phyloP scores from a whole-genome alignment of 306 rosid species.

The Hippophae gyantsensis region DNA sequence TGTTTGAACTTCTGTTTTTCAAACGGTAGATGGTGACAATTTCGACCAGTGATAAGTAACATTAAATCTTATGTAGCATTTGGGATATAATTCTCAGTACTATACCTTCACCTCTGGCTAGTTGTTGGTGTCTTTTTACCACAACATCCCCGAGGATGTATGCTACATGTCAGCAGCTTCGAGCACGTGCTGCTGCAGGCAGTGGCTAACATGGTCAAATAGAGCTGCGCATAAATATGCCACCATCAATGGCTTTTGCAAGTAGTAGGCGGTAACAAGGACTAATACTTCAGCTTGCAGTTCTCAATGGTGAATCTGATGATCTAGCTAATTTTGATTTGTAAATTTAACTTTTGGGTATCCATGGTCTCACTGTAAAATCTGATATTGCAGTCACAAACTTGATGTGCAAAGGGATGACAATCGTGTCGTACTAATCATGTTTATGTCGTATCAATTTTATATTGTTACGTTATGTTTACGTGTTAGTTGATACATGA shows the following conservation, averaged over 20 bases:
- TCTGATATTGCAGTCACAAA: background rate
- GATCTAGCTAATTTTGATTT: constrained; percentile 19
- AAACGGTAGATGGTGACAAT: background rate
- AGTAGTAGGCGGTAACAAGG: constrained; percentile 28
- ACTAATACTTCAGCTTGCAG: constrained; percentile 26
- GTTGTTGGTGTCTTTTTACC: constrained; percentile 29
- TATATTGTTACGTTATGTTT: no score
- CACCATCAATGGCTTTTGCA: constrained; percentile 25
- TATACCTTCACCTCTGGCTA: constrained; percentile 21
- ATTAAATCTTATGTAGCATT: background rate
- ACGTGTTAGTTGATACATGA: no score
- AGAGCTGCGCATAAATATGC: constrained; percentile 25
- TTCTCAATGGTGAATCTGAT: constrained; percentile 28
- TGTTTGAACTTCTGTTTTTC: background rate
- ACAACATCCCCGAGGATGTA: constrained; percentile 27
- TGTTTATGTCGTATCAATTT: no score
- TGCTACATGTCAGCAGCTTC: constrained; percentile 31
- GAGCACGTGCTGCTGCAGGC: constrained; percentile 23
- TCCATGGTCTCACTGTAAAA: background rate
- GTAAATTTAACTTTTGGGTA: background rate
- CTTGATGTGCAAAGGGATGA: background rate
- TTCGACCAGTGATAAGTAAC: background rate
- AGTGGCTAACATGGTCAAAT: constrained; percentile 25
- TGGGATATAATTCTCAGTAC: background rate
- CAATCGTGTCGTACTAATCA: no score